Evolutionary conservation across 257 asterid species (phyloP).

Genomic region (Nicotiana otophora): DNA sequence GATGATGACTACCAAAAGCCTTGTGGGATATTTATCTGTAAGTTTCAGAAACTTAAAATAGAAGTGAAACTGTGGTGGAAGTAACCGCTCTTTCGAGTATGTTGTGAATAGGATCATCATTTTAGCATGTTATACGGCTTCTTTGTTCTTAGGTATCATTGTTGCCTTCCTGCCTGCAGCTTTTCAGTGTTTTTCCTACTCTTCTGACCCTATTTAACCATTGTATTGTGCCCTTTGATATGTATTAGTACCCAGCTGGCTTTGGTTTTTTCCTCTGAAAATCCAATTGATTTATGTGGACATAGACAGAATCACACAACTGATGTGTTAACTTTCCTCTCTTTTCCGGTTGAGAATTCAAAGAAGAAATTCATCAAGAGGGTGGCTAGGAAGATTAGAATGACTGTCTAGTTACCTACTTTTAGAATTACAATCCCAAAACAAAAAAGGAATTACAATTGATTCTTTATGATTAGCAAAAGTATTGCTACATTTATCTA

Average conservation of each 20-base stretch:
- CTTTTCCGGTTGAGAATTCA: background rate
- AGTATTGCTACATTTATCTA: background rate
- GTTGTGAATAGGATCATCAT: background rate
- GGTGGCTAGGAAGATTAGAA: background rate
- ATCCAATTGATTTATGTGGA: background rate
- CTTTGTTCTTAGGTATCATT: background rate
- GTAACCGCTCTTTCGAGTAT: background rate
- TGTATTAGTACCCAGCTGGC: background rate
- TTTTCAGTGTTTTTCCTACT: conserved; percentile 5
- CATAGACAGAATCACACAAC: background rate
- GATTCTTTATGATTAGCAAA: background rate
- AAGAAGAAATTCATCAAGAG: background rate
- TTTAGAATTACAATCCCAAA: background rate
- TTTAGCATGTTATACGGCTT: background rate
- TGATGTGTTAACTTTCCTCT: background rate
- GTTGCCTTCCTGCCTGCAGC: background rate
- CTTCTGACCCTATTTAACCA: background rate
- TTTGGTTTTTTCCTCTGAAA: background rate
- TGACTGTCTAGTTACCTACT: background rate
- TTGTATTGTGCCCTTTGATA: background rate
- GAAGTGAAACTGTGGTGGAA: background rate
- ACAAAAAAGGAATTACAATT: background rate
- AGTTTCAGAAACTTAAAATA: conserved; percentile 29
- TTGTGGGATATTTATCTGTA: conserved; percentile 69
- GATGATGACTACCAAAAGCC: conserved; percentile 81